A percentile compares a stretch with the other conserved stretches of the same genome.
Conservation (phyloP, 2,329 filamentous ascomycete species). For the Epichloe brachyelytri region DNA sequence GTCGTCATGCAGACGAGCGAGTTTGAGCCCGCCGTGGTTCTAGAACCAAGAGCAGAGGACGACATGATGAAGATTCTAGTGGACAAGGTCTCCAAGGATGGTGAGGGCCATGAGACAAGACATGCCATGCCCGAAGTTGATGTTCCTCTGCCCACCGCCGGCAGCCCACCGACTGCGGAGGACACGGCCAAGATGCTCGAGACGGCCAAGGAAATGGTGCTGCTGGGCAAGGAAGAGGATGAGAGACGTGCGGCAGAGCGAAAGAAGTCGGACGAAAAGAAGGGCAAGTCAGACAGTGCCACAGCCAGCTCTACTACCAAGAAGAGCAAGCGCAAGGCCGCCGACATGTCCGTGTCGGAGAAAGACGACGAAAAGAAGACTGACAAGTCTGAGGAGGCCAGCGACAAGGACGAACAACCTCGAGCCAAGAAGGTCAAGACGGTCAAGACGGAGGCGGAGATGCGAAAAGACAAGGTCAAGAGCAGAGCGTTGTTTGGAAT, state of each 20-base stretch:
- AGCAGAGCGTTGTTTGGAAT: constrained; percentile 77
- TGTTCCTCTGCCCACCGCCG: constrained; percentile 46
- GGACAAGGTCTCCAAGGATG: constrained; percentile 42
- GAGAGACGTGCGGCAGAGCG: constrained; percentile 28
- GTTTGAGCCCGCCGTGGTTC: constrained; percentile 33
- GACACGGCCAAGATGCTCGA: constrained; percentile 75
- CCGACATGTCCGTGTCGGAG: constrained; percentile 56
- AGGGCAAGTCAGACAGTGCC: constrained; percentile 19
- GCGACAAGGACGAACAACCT: constrained; percentile 28
- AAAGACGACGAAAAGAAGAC: constrained; percentile 33
- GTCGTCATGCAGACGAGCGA: constrained; percentile 33
- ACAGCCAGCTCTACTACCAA: constrained; percentile 25
- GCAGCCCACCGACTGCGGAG: constrained; percentile 59
- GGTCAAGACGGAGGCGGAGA: constrained; percentile 64
- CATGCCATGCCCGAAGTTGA: constrained; percentile 65
- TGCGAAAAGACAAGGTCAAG: constrained; percentile 76
- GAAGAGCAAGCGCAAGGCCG: constrained; percentile 60
- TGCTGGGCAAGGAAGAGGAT: constrained; percentile 41
- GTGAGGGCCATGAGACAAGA: constrained; percentile 50
- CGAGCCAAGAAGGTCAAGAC: constrained; percentile 68
- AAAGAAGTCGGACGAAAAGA: constrained; percentile 25
- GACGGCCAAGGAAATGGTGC: constrained; percentile 79
- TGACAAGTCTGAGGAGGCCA: constrained; percentile 15
- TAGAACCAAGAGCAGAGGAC: constrained; percentile 42
- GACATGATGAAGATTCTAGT: constrained; percentile 56